Conservation (phyloP, 2,329 filamentous ascomycete species). For the Pseudophaeomoniella oleicola region DNA sequence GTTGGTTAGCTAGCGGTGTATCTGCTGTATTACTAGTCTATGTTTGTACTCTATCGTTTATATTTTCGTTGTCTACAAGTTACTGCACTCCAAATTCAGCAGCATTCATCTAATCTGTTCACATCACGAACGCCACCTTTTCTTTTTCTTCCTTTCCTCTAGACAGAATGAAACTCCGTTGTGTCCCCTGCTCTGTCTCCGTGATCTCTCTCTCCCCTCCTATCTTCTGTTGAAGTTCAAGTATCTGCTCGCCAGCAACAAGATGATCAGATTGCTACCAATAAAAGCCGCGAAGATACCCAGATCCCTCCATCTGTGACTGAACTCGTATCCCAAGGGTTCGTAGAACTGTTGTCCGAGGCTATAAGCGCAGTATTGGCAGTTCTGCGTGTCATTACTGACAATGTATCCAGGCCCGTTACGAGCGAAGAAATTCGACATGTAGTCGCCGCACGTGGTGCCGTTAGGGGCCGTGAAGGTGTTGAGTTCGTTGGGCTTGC, state of each 20-base stretch:
- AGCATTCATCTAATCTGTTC: too few relatives aligned
- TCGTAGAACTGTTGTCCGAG: slow-evolving; percentile 69
- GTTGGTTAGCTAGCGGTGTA: too few relatives aligned
- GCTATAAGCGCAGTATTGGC: slow-evolving; percentile 70
- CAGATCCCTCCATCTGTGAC: slow-evolving; percentile 63
- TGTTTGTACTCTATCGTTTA: too few relatives aligned
- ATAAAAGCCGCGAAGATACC: slow-evolving; percentile 68
- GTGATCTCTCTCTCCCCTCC: too few relatives aligned
- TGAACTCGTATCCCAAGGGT: slow-evolving; percentile 51
- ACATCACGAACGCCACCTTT: too few relatives aligned
- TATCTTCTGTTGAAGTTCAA: slow-evolving; percentile 14
- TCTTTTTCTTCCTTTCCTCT: too few relatives aligned
- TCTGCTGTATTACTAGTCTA: too few relatives aligned
- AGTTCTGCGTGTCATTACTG: slow-evolving; percentile 49
- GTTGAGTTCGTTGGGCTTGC: slow-evolving; percentile 48
- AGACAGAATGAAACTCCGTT: too few relatives aligned
- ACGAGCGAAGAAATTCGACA: slow-evolving; percentile 51
- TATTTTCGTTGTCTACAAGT: too few relatives aligned
- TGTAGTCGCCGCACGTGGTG: slow-evolving; percentile 61
- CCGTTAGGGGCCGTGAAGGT: slow-evolving; percentile 51
- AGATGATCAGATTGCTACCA: slow-evolving; percentile 44
- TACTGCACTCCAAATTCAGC: too few relatives aligned
- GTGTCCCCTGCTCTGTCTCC: too few relatives aligned
- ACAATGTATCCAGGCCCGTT: slow-evolving; percentile 62
- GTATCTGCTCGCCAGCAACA: slow-evolving; percentile 13